phyloP scores from a whole-genome alignment of 2,329 filamentous ascomycete genomes.

The Sclerotiophoma versabilis region DNA sequence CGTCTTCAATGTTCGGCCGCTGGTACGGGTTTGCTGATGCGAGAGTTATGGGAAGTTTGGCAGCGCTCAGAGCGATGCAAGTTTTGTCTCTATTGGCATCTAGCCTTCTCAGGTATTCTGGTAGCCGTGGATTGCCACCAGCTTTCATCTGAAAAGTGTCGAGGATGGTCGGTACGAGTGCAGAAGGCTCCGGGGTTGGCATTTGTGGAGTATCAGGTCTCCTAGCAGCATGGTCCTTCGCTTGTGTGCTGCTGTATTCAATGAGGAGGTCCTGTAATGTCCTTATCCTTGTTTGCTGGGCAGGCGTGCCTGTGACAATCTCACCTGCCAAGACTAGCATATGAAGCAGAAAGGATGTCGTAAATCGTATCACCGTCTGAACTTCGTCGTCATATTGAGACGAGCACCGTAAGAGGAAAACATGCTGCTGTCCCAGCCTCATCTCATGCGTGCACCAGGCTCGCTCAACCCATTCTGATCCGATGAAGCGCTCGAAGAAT shows the following conservation, averaged over 20 bases:
- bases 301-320: slow-evolving; percentile 17
- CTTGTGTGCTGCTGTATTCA: slow-evolving; percentile 2
- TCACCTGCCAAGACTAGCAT: slow-evolving; percentile 48
- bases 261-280: slow-evolving; percentile 34
- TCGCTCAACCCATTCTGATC: slow-evolving; percentile 53
- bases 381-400: slow-evolving; percentile 30
- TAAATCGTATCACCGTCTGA: slow-evolving; percentile 47
- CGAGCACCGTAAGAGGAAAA: slow-evolving; percentile 52
- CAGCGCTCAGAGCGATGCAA: slow-evolving; percentile 51
- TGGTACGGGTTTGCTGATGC: slow-evolving; percentile 38
- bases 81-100: slow-evolving; percentile 55
- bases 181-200: slow-evolving; percentile 4
- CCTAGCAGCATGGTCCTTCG: slow-evolving; percentile 15
- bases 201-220: slow-evolving; percentile 28
- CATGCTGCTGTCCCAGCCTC: slow-evolving; percentile 49
- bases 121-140: slow-evolving; percentile 52
- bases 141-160: slow-evolving; percentile 52
- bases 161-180: slow-evolving; percentile 34
- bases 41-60: slow-evolving; percentile 49
- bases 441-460: slow-evolving; percentile 57
- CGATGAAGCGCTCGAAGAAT: slow-evolving; percentile 48
- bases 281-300: slow-evolving; percentile 25
- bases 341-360: slow-evolving; percentile 51
- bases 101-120: slow-evolving; percentile 48
- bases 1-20: slow-evolving; percentile 46